A percentile compares a stretch with the other conserved stretches of the same genome.
These are phyloP conservation scores for Aspergillus sparsus DNA, from an alignment of 495 filamentous ascomycete genomes.

Conservation along the genomic window DNA sequence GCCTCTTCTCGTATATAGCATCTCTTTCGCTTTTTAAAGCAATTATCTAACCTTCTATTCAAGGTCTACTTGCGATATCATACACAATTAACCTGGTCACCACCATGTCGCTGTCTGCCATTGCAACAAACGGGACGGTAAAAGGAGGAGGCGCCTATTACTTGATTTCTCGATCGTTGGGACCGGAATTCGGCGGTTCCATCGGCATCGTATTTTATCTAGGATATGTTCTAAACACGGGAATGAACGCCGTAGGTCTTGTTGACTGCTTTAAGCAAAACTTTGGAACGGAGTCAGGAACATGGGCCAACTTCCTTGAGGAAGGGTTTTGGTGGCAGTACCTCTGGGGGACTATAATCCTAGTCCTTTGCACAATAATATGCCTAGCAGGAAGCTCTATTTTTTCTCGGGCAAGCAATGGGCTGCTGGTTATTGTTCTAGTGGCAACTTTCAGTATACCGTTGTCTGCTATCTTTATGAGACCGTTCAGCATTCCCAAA, in stretches of 20 bases:
- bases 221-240: constrained; percentile 81
- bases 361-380: constrained; percentile 72
- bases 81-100: constrained; percentile 81
- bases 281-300: constrained; percentile 61
- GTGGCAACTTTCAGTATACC: constrained; percentile 82
- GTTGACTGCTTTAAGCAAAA: constrained; percentile 81
- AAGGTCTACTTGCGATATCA: constrained; percentile 70
- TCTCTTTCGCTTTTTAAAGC: background rate
- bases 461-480: constrained; percentile 65
- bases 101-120: constrained; percentile 82
- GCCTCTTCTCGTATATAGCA: background rate
- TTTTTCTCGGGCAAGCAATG: constrained; percentile 79
- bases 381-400: constrained; percentile 79
- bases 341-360: constrained; percentile 70
- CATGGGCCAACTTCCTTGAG: constrained; percentile 60
- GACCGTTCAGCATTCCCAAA: constrained; percentile 62
- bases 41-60: constrained; percentile 19
- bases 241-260: constrained; percentile 85
- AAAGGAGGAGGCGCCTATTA: constrained; percentile 88
- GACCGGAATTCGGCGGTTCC: constrained; percentile 88
- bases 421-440: constrained; percentile 70
- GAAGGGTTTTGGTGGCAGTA: constrained; percentile 80
- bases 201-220: constrained; percentile 90
- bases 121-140: constrained; percentile 88
- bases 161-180: constrained; percentile 80